phyloP scores from a whole-genome alignment of 78 protist genomes.

The Dictyostelium citrinum region DNA sequence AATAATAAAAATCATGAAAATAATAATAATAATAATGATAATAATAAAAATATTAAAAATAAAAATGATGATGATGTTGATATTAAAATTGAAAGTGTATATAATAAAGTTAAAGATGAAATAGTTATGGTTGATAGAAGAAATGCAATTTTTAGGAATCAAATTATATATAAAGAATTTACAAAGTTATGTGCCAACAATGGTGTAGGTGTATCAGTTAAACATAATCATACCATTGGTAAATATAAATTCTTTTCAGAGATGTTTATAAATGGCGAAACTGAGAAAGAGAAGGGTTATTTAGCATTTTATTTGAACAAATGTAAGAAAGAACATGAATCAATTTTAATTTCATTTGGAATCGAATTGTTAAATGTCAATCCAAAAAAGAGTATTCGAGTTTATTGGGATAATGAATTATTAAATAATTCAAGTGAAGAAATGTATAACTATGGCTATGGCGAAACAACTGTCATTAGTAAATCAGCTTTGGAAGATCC shows the following conservation, averaged over 20 bases:
- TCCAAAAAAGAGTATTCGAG: not conserved
- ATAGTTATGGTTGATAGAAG: not conserved
- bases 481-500: not conserved
- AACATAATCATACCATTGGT: not conserved
- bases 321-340: not conserved
- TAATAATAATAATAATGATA: no score
- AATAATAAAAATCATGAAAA: no score
- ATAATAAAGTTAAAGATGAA: not conserved
- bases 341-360: not conserved
- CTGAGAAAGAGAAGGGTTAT: not conserved
- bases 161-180: no score
- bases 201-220: not conserved
- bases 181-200: not conserved
- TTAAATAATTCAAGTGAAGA: not conserved
- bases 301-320: not conserved
- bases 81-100: not conserved
- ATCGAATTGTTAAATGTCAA: not conserved
- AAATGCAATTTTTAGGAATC: not conserved
- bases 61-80: not conserved
- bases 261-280: not conserved
- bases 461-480: not conserved
- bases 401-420: not conserved
- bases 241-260: not conserved
- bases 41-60: no score
- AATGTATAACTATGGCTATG: not conserved